phyloP scores from a whole-genome alignment of 2,329 filamentous ascomycete species.

The Sphaceloma murrayae region DNA sequence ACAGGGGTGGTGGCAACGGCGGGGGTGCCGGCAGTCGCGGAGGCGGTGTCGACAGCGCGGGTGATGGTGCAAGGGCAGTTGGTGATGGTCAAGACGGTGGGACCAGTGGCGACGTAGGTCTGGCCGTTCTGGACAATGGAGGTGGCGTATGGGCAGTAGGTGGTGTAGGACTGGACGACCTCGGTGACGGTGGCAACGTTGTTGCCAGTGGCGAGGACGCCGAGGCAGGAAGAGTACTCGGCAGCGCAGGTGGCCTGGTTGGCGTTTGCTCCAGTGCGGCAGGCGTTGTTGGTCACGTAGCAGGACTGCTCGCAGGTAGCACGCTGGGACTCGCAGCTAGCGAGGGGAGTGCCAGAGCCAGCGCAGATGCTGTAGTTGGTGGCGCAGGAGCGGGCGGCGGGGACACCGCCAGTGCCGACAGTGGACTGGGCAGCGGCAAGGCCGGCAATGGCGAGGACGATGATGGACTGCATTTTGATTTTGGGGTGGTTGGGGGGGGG shows the following conservation, averaged over 20 bases:
- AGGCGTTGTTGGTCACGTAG: constrained; percentile 8
- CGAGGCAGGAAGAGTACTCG: constrained; percentile 18
- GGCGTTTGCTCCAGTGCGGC: constrained; percentile 5
- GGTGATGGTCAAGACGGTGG: constrained; percentile 23
- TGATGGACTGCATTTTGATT: constrained; percentile 16
- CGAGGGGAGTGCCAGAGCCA: constrained; percentile 6
- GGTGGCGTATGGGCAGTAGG: constrained; percentile 23
- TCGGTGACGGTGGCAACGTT: constrained; percentile 17
- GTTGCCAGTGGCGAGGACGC: constrained; percentile 16
- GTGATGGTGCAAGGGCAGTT: constrained; percentile 21
- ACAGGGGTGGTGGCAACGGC: constrained; percentile 9
- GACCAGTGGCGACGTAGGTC: constrained; percentile 23
- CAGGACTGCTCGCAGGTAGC: constrained; percentile 6
- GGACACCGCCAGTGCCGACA: not conserved
- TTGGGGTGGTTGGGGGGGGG: not conserved
- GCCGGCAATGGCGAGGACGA: constrained; percentile 17
- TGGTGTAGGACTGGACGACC: constrained; percentile 22
- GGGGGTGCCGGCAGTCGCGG: not conserved
- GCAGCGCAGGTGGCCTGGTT: constrained; percentile 17
- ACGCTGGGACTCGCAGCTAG: constrained; percentile 5
- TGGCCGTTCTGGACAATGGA: constrained; percentile 21
- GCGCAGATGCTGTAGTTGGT: constrained; percentile 12
- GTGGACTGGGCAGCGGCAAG: constrained; percentile 18
- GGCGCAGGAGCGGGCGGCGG: constrained; percentile 1
- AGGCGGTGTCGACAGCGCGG: constrained; percentile 15